Conservation (phyloP, 345 rosid genomes). For the Acer negundo region DNA sequence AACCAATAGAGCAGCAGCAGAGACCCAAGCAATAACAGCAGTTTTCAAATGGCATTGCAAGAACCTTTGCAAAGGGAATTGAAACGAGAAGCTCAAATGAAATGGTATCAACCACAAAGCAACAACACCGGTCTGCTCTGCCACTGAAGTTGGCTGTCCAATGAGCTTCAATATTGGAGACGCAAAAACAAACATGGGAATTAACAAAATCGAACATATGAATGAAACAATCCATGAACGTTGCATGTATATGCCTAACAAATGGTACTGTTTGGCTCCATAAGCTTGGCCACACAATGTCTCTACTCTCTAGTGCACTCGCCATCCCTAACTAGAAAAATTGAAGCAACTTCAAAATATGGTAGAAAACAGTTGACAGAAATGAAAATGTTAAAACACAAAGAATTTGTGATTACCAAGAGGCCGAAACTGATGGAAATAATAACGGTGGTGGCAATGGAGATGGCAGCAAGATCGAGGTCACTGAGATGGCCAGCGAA, state of each 20-base stretch:
- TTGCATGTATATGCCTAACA: conserved; percentile 57
- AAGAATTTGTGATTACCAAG: conserved; percentile 31
- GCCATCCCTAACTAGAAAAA: conserved; percentile 55
- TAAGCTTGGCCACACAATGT: conserved; percentile 61
- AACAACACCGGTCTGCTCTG: conserved; percentile 51
- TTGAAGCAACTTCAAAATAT: not conserved
- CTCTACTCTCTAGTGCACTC: conserved; percentile 63
- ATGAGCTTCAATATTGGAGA: conserved; percentile 48
- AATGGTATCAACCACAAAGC: conserved; percentile 59
- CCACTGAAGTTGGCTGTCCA: conserved; percentile 51
- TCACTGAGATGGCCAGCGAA: conserved; percentile 54
- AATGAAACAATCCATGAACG: conserved; percentile 56
- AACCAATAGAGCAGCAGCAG: conserved; percentile 39
- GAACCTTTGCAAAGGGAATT: conserved; percentile 56
- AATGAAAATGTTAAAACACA: not conserved
- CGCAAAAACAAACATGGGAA: conserved; percentile 47
- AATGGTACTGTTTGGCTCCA: conserved; percentile 48
- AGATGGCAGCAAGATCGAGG: conserved; percentile 57
- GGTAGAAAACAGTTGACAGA: not conserved
- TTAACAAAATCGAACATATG: conserved; percentile 41
- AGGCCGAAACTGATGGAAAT: conserved; percentile 48
- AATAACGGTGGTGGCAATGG: conserved; percentile 55
- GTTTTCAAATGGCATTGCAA: conserved; percentile 59
- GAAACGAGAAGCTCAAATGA: conserved; percentile 60
- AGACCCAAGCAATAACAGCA: conserved; percentile 45